These are phyloP conservation scores for Myriosclerotinia curreyana DNA, from an alignment of 2,329 filamentous ascomycete species.

Conservation along the genomic window DNA sequence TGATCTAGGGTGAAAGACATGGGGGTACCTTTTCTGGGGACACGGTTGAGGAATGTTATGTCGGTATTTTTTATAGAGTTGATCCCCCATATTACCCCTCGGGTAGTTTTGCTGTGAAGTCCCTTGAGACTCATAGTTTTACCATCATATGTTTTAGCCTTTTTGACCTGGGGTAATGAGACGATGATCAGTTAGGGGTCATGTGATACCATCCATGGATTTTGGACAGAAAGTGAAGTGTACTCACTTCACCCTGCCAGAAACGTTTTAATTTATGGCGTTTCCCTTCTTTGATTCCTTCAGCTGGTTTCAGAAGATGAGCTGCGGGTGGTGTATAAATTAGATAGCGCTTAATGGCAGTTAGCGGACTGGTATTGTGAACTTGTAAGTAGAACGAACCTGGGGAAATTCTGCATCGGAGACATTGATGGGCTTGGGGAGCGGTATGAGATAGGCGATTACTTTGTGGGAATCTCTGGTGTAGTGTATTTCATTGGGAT, in stretches of 20 bases:
- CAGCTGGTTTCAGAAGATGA: conserved; percentile 23
- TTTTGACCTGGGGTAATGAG: conserved; percentile 20
- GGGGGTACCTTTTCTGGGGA: conserved; percentile 23
- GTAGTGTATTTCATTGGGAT: conserved; percentile 19
- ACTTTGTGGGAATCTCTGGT: conserved; percentile 23
- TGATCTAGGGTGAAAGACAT: not conserved
- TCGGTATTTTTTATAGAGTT: conserved; percentile 25
- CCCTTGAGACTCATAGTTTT: conserved; percentile 24
- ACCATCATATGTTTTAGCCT: conserved; percentile 26
- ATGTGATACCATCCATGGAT: not conserved
- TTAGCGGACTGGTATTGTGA: not conserved
- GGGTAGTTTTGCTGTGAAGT: conserved; percentile 24
- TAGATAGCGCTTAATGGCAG: conserved; percentile 21
- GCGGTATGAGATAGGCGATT: conserved; percentile 25
- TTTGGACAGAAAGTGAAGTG: not conserved
- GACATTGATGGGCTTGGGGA: conserved; percentile 22
- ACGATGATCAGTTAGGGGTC: not conserved
- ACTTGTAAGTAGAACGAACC: not conserved
- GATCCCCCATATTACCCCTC: conserved; percentile 23
- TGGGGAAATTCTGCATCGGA: conserved; percentile 18
- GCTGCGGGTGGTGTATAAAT: conserved; percentile 24
- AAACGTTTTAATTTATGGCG: conserved; percentile 18
- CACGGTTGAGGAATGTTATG: conserved; percentile 25
- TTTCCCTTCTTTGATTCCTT: conserved; percentile 24
- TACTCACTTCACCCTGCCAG: conserved; percentile 25